These are phyloP conservation scores for Microsporum canis DNA, from an alignment of 2,329 filamentous ascomycete genomes.

Conservation along the genomic window DNA sequence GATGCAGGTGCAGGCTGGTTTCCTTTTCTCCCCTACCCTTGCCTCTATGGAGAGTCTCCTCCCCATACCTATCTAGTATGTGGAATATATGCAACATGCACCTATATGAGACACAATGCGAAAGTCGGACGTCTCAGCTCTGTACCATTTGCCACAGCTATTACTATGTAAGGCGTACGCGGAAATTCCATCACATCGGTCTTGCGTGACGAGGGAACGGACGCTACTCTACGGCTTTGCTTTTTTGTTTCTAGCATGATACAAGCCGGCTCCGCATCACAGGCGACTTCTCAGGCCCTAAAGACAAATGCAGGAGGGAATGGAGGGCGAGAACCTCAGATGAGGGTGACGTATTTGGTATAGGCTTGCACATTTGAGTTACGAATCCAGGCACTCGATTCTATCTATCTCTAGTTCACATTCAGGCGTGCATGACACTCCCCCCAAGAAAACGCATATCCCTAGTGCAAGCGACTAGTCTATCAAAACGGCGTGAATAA, in stretches of 20 bases:
- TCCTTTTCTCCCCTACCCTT: not conserved
- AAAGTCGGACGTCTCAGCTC: not conserved
- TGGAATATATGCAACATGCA: not conserved
- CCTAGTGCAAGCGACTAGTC: not conserved
- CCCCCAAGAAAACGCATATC: not conserved
- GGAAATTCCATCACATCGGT: conserved; percentile 1
- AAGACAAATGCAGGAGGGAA: not conserved
- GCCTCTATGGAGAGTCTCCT: not conserved
- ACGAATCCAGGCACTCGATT: not conserved
- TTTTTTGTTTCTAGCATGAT: not conserved
- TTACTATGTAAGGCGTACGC: conserved; percentile 1
- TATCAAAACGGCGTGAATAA: not conserved
- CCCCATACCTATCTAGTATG: not conserved
- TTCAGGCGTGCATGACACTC: not conserved
- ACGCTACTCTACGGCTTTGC: not conserved
- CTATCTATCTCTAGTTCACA: not conserved
- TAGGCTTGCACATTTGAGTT: not conserved
- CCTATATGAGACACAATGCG: not conserved
- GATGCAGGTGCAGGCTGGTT: not conserved
- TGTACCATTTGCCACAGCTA: not conserved
- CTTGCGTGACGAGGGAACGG: not conserved
- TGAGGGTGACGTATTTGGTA: not conserved
- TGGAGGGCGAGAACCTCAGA: not conserved
- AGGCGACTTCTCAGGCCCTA: not conserved
- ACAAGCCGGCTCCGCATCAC: not conserved